Conservation (phyloP, 2,329 filamentous ascomycete genomes). For the Fusarium tjaetaba region DNA sequence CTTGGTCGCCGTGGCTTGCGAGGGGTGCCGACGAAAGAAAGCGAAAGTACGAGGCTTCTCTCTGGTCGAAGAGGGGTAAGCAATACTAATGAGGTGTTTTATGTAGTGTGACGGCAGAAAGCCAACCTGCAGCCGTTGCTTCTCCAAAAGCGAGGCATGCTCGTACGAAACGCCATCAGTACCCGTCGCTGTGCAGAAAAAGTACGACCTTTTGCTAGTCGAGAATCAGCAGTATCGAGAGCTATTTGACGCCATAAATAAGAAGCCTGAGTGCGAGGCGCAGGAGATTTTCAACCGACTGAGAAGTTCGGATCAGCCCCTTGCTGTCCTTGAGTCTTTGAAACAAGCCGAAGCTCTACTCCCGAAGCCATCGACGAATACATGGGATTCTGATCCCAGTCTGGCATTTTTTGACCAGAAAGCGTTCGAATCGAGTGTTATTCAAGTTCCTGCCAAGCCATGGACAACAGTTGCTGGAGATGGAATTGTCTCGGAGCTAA, state of each 20-base stretch:
- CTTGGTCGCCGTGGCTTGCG: conserved; percentile 15
- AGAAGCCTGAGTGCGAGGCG: conserved; percentile 7
- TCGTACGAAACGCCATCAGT: background rate
- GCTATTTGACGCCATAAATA: conserved; percentile 9
- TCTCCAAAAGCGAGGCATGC: conserved; percentile 3
- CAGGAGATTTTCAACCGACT: conserved; percentile 11
- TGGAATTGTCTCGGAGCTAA: background rate
- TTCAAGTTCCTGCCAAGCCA: background rate
- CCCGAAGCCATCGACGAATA: background rate
- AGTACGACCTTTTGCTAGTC: conserved; percentile 2
- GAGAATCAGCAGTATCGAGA: conserved; percentile 23
- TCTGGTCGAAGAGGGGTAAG: background rate
- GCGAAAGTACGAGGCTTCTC: background rate
- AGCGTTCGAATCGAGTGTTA: background rate
- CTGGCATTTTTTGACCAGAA: background rate
- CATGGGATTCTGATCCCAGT: background rate
- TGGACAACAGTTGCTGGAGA: background rate
- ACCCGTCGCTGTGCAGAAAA: conserved; percentile 9
- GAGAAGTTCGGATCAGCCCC: background rate
- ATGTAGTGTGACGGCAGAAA: conserved; percentile 12
- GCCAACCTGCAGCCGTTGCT: conserved; percentile 12
- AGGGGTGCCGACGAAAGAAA: conserved; percentile 16
- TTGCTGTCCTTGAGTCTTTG: background rate
- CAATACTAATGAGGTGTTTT: background rate
- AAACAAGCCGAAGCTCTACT: conserved; percentile 9